phyloP scores from a whole-genome alignment of 192 early-diverging fungal genomes.

The Entomortierella parvispora region DNA sequence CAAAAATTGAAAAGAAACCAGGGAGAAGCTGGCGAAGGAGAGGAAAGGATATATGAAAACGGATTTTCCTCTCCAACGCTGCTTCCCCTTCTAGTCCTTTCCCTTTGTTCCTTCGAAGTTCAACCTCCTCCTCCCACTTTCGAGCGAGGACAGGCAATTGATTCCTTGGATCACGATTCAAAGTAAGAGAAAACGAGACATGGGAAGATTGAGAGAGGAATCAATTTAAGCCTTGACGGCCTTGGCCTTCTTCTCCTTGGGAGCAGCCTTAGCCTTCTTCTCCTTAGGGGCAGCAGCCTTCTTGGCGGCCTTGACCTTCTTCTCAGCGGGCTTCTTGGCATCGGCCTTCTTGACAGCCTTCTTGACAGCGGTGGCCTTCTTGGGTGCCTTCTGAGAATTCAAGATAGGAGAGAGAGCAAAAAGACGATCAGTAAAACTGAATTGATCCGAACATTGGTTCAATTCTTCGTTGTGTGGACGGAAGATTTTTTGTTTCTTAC shows the following conservation, averaged over 20 bases:
- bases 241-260: slow-evolving; percentile 52
- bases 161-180: no score
- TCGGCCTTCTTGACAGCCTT: slow-evolving; percentile 61
- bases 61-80: no score
- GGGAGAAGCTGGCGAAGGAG: neutral
- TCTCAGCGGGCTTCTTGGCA: slow-evolving; percentile 57
- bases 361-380: slow-evolving; percentile 58
- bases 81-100: no score
- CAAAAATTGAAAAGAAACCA: neutral
- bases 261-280: slow-evolving; percentile 47
- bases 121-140: no score
- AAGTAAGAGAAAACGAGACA: neutral
- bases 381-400: slow-evolving; percentile 40
- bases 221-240: slow-evolving; percentile 46
- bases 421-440: neutral
- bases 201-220: slow-evolving; percentile 2
- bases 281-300: slow-evolving; percentile 58
- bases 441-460: neutral
- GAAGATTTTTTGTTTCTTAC: neutral
- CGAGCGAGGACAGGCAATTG: no score
- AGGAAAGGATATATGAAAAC: neutral
- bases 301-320: slow-evolving; percentile 63
- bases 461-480: neutral
- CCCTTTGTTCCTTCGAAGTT: no score
- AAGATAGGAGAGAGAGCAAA: neutral